Conservation (phyloP, 345 rosid species). For the Euphorbia tirucalli region DNA sequence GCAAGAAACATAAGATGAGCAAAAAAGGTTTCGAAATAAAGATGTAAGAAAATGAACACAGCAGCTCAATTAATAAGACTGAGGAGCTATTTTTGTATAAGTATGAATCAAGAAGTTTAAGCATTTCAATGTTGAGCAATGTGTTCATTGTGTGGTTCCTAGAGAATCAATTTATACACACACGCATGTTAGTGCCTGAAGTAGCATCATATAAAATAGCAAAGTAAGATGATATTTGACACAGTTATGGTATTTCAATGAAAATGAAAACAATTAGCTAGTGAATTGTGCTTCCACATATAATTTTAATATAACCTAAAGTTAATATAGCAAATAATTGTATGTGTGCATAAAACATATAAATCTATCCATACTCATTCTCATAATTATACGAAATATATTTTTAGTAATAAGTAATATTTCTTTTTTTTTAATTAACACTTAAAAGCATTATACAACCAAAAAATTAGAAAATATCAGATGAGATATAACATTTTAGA, state of each 20-base stretch:
- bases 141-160: not conserved
- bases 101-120: not conserved
- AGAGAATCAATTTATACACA: not conserved
- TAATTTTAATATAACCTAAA: no score
- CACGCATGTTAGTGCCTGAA: not conserved
- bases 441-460: not conserved
- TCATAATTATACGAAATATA: not conserved
- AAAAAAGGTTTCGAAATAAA: not conserved
- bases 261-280: not conserved
- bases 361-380: not conserved
- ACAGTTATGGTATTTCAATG: not conserved
- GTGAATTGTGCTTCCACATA: not conserved
- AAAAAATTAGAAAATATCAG: not conserved
- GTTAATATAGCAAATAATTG: no score
- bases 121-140: not conserved
- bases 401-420: no score
- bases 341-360: not conserved
- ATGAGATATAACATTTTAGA: not conserved
- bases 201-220: not conserved
- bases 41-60: conserved; percentile 4
- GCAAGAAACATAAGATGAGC: not conserved
- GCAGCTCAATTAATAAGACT: not conserved
- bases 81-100: not conserved
- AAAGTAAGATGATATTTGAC: not conserved
- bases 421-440: no score